Evolutionary conservation across 768 basidiomycete genomes (phyloP).

Genomic region (Psilocybe sp.): DNA sequence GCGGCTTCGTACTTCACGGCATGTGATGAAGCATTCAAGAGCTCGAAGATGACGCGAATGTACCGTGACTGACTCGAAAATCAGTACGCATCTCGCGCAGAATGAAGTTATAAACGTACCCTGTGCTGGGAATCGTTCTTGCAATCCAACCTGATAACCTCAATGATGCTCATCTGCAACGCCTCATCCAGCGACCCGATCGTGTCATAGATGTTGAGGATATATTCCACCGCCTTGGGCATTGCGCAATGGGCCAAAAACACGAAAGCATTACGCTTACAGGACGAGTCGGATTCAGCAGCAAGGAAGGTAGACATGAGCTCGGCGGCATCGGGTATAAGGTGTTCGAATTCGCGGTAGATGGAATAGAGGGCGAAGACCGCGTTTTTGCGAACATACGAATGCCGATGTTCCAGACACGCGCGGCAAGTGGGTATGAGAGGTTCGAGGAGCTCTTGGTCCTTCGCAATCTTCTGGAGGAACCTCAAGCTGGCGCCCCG

Average conservation of each 20-base stretch:
- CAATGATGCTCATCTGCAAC: slow-evolving; percentile 94
- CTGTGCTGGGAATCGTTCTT: slow-evolving; percentile 79
- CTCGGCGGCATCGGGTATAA: slow-evolving; percentile 95
- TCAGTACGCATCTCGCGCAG: slow-evolving; percentile 4
- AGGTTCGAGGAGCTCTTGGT: slow-evolving; percentile 92
- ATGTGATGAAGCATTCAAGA: slow-evolving; percentile 84
- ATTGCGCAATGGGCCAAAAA: slow-evolving; percentile 87
- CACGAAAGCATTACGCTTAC: slow-evolving; percentile 96
- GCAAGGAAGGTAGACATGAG: slow-evolving; percentile 94
- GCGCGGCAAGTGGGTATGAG: slow-evolving; percentile 90
- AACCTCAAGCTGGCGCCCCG: slow-evolving; percentile 96
- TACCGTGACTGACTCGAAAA: slow-evolving; percentile 69
- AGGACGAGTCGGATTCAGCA: slow-evolving; percentile 93
- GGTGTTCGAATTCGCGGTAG: slow-evolving; percentile 89
- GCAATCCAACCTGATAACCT: slow-evolving; percentile 88
- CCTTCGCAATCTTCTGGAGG: slow-evolving; percentile 92
- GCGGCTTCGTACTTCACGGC: slow-evolving; percentile 98
- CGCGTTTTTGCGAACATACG: slow-evolving; percentile 97
- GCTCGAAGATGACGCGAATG: slow-evolving; percentile 90
- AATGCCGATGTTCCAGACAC: slow-evolving; percentile 96
- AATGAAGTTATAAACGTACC: slow-evolving; percentile 42
- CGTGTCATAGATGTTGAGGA: slow-evolving; percentile 81
- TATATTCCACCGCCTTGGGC: slow-evolving; percentile 89
- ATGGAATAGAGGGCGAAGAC: slow-evolving; percentile 95
- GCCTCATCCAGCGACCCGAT: slow-evolving; percentile 83